A percentile compares a stretch with the other conserved stretches of the same genome.
Evolutionary conservation across 257 asterid species (phyloP).

Genomic region (Solanum chmielewskii): DNA sequence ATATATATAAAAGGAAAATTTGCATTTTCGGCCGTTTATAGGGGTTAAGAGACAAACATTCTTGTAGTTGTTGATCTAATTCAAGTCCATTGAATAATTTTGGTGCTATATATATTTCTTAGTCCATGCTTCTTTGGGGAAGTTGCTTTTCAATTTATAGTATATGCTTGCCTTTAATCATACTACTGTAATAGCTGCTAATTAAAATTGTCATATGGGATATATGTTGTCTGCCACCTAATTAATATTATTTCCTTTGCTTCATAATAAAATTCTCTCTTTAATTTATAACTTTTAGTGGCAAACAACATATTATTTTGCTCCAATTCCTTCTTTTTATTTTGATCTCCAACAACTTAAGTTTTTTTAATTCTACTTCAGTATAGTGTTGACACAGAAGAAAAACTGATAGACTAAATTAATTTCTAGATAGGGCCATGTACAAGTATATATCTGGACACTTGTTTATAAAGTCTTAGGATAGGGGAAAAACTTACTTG

Average conservation of each 20-base stretch:
- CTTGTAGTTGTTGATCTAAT: background rate
- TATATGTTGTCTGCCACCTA: conserved; percentile 29
- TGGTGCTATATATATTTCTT: conserved; percentile 7
- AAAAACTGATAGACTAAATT: background rate
- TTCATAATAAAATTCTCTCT: background rate
- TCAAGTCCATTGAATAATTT: conserved; percentile 11
- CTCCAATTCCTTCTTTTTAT: background rate
- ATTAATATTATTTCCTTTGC: background rate
- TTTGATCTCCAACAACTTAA: background rate
- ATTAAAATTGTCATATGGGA: background rate
- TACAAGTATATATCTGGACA: background rate
- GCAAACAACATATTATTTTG: background rate
- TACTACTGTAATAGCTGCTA: conserved; percentile 5
- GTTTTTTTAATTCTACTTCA: background rate
- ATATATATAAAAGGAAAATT: background rate
- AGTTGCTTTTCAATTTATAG: background rate
- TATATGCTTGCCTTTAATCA: background rate
- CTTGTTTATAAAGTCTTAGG: background rate
- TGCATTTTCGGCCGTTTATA: conserved; percentile 7
- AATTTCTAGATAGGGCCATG: background rate
- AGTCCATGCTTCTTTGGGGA: conserved; percentile 36
- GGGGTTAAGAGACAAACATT: background rate
- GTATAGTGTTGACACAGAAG: background rate
- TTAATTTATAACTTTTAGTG: background rate
- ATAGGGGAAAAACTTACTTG: too few species aligned